Conservation (phyloP, 2,329 filamentous ascomycete species). For the Aspergillus viridinutans region DNA sequence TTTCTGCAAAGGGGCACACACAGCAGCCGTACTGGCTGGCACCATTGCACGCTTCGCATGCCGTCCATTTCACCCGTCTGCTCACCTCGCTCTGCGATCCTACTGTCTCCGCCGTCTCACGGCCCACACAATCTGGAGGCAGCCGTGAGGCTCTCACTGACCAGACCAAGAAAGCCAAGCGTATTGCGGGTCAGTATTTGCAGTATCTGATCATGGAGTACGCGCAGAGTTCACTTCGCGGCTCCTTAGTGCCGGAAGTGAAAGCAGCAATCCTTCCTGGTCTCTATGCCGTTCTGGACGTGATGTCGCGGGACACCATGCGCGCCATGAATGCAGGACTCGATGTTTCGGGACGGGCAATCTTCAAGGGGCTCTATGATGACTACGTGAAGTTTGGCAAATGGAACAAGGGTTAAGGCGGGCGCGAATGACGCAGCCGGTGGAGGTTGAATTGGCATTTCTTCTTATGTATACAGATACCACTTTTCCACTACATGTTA, state of each 20-base stretch:
- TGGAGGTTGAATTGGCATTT: background rate
- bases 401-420: constrained; percentile 42
- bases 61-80: constrained; percentile 50
- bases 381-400: constrained; percentile 48
- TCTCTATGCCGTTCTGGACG: constrained; percentile 51
- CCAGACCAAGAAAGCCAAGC: constrained; percentile 55
- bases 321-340: constrained; percentile 49
- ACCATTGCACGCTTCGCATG: constrained; percentile 41
- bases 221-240: constrained; percentile 49
- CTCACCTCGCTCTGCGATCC: constrained; percentile 60
- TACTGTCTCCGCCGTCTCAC: constrained; percentile 52
- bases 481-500: background rate
- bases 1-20: constrained; percentile 18
- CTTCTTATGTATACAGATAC: background rate
- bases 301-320: constrained; percentile 49
- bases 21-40: constrained; percentile 32
- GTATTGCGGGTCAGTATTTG: constrained; percentile 54
- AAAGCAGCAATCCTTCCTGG: constrained; percentile 51
- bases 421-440: background rate
- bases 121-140: constrained; percentile 25
- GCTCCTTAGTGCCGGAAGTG: constrained; percentile 48
- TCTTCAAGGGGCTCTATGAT: constrained; percentile 52
- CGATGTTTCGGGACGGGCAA: constrained; percentile 49
- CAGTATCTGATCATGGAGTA: constrained; percentile 57
- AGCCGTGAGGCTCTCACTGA: constrained; percentile 51